Conservation (phyloP, 164 flowering plant species). For the Saururus chinensis region DNA sequence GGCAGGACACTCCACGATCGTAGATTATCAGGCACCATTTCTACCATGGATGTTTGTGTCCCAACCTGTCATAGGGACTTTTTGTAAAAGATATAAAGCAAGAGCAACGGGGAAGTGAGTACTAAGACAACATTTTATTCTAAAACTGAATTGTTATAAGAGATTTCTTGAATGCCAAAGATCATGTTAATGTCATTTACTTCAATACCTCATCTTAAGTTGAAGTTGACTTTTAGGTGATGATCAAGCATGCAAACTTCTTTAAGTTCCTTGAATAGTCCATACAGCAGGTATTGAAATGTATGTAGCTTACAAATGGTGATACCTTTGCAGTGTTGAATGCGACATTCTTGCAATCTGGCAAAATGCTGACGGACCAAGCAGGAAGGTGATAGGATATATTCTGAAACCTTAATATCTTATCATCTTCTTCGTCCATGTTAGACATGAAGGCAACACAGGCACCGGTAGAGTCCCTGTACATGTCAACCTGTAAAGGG, state of each 20-base stretch:
- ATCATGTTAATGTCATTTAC: too few relatives aligned
- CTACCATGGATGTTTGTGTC: constrained; percentile 49
- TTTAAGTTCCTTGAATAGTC: too few relatives aligned
- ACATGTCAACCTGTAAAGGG: constrained; percentile 64
- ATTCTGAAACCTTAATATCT: constrained; percentile 49
- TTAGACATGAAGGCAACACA: constrained; percentile 91
- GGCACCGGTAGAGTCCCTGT: constrained; percentile 53
- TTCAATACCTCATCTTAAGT: too few relatives aligned
- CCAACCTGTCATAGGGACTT: constrained; percentile 37
- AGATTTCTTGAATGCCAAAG: background rate
- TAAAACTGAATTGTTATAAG: background rate
- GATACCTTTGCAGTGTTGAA: constrained; percentile 90
- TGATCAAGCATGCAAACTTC: too few relatives aligned
- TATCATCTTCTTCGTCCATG: constrained; percentile 66
- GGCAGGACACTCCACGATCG: constrained; percentile 23
- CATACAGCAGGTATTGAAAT: background rate
- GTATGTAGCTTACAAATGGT: background rate
- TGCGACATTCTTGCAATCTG: constrained; percentile 88
- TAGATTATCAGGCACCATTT: constrained; percentile 67
- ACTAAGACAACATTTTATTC: background rate
- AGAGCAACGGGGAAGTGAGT: background rate
- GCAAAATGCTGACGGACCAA: constrained; percentile 98
- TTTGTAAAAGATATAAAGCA: background rate
- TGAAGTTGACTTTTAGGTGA: too few relatives aligned
- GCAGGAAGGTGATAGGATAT: constrained; percentile 75